Base-by-base conservation (phyloP, 2,329 filamentous ascomycete genomes). In the Fusarium subglutinans region DNA sequence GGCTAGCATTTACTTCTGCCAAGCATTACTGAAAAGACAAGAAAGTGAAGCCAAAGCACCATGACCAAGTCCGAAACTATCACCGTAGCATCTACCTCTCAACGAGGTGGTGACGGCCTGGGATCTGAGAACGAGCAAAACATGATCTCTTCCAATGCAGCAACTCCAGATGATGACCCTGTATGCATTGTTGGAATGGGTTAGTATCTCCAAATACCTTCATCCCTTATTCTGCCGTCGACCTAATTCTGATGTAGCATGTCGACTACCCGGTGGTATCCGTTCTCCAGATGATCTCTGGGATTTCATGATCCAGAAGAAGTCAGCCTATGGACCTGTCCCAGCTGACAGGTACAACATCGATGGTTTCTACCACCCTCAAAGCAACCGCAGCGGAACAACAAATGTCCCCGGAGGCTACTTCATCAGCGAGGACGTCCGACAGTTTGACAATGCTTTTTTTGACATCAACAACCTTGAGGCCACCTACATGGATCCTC, bases 101-200 rank as follows among this genome's bases (percentile, higher is more conserved):
- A 2, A 24, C 2, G 8, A 35, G 22, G 11, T 5, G 30, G 0
- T 5, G 7, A 11, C 12, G 17, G 3, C 1, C 11, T 1, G 30
- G 8, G 22, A n/a, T 24, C 48, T 20, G 5, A 14, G 2, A 35
- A 0, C 12, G 2, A 24, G 22, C 22, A 51, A 8, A 51, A 8
- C 0, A 5, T 33, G 17, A 14, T 24, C 22, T 24, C 8, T 24
- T 5, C 6, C 22, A 2, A 24, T 8, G 8, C 12, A 1, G 11
- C 0, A 35, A 13, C 17, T 20, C 22, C 12, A 24, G 30, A 35
- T 14, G 22, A 24, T 0, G 48, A 51, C 6, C 48, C 30, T 20
- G 3, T 35, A 5, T 51, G 48, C 8, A 51, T 51, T 5, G 48
- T 51, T 8, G 48, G 48, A 35, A 51, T 51, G 48, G 48, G 30